Percentiles rank a stretch among this genome's conserved stretches.
Conservation (phyloP, 768 basidiomycete genomes). For the Clitopilus hobsonii region DNA sequence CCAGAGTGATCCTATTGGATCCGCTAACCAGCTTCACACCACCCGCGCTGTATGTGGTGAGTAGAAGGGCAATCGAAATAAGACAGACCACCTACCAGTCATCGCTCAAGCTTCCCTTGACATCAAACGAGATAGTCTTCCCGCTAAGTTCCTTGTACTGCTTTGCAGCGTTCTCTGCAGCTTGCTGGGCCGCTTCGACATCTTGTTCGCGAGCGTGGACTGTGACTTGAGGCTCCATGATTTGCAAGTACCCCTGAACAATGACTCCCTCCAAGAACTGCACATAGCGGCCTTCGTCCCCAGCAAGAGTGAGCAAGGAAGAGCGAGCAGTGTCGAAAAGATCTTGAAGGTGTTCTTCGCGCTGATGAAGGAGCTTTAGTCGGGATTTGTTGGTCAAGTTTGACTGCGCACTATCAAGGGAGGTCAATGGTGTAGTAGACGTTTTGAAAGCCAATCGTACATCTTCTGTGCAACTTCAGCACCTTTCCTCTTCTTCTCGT, state of each 20-base stretch:
- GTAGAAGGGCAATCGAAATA: neutral
- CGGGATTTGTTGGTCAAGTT: conserved; percentile 96
- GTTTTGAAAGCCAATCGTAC: conserved; percentile 45
- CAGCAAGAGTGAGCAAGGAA: conserved; percentile 55
- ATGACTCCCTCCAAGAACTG: conserved; percentile 83
- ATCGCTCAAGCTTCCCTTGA: conserved; percentile 59
- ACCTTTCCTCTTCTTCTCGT: conserved; percentile 95
- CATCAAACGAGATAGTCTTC: conserved; percentile 48
- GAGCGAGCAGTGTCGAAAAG: conserved; percentile 74
- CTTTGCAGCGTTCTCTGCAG: conserved; percentile 57
- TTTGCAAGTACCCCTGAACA: conserved; percentile 77
- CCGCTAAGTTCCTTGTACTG: conserved; percentile 81
- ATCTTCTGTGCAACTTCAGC: conserved; percentile 95
- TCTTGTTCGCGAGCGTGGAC: conserved; percentile 71
- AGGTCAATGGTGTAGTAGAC: conserved; percentile 4
- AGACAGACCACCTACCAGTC: conserved; percentile 50
- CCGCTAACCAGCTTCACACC: conserved; percentile 77
- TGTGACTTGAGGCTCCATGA: conserved; percentile 71
- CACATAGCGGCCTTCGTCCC: conserved; percentile 65
- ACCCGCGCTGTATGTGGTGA: conserved; percentile 57
- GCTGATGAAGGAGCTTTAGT: conserved; percentile 80
- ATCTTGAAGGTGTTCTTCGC: conserved; percentile 89
- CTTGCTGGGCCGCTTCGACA: conserved; percentile 50
- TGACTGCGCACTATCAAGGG: conserved; percentile 74
- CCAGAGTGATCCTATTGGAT: conserved; percentile 75